These are phyloP conservation scores for Rutstroemia sp. DNA, from an alignment of 2,329 filamentous ascomycete species.

Conservation along the genomic window DNA sequence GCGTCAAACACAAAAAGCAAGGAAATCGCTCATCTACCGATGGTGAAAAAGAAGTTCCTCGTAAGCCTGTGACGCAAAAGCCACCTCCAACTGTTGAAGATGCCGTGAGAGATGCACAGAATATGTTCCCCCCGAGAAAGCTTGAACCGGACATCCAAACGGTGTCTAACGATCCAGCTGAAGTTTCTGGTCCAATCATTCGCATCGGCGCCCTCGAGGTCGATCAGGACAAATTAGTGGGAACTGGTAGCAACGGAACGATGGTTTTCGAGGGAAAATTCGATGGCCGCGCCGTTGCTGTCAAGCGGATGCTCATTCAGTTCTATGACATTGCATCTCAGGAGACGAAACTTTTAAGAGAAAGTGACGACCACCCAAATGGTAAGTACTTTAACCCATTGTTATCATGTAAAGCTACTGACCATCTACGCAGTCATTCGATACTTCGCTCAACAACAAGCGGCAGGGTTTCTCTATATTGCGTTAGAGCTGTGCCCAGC, in stretches of 20 bases:
- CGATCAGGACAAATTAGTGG: conserved; percentile 54
- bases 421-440: conserved; percentile 61
- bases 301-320: conserved; percentile 93
- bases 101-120: conserved; percentile 51
- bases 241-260: conserved; percentile 91
- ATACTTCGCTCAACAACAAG: conserved; percentile 87
- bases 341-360: conserved; percentile 81
- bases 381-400: conserved; percentile 35
- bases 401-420: conserved; percentile 1
- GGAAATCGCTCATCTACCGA: conserved; percentile 37
- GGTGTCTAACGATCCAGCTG: conserved; percentile 48
- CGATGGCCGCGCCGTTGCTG: conserved; percentile 85
- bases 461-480: conserved; percentile 89
- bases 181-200: conserved; percentile 51
- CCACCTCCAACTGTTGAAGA: conserved; percentile 46
- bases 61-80: conserved; percentile 12
- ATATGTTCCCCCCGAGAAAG: conserved; percentile 43
- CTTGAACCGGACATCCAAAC: conserved; percentile 57
- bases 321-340: conserved; percentile 95
- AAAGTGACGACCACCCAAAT: conserved; percentile 93
- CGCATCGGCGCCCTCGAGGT: conserved; percentile 59
- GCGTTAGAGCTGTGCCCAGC: conserved; percentile 90
- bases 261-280: conserved; percentile 93
- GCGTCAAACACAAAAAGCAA: conserved; percentile 56
- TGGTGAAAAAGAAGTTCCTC: conserved; percentile 24